Percentiles rank a stretch among this genome's conserved stretches.
These are phyloP conservation scores for Leccinum fibrillosum DNA, from an alignment of 768 basidiomycete species.

Conservation along the genomic window DNA sequence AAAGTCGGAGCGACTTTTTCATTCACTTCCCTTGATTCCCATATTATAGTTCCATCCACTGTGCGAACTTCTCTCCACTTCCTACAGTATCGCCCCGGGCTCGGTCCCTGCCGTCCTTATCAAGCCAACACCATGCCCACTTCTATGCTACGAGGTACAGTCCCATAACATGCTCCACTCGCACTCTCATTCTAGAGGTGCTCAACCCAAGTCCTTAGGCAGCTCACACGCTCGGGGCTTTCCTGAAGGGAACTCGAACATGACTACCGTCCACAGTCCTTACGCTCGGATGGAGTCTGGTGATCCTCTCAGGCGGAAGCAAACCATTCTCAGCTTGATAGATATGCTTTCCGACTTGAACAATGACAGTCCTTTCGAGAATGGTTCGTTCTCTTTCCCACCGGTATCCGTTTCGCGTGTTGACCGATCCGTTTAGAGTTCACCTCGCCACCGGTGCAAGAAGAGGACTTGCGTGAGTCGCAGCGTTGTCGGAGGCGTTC, in stretches of 20 bases:
- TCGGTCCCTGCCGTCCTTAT: constrained; percentile 21
- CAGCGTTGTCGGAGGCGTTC: background rate
- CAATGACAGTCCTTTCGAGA: constrained; percentile 35
- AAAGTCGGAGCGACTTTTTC: constrained; percentile 29
- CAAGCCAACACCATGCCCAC: constrained; percentile 6
- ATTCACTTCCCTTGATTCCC: constrained; percentile 28
- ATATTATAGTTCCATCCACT: constrained; percentile 27
- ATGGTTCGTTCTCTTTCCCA: constrained; percentile 27
- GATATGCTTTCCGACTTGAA: constrained; percentile 45
- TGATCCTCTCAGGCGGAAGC: constrained; percentile 37
- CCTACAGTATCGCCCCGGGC: constrained; percentile 22
- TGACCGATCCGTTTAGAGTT: constrained; percentile 18
- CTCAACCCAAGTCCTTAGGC: constrained; percentile 26
- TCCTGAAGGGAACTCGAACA: constrained; percentile 25
- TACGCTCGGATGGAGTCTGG: constrained; percentile 28
- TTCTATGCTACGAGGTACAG: constrained; percentile 33
- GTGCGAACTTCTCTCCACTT: constrained; percentile 12
- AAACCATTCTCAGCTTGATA: constrained; percentile 45
- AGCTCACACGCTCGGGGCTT: constrained; percentile 23
- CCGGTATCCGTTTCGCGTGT: constrained; percentile 1
- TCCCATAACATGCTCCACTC: constrained; percentile 24
- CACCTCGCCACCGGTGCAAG: constrained; percentile 33
- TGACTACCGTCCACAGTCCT: constrained; percentile 22
- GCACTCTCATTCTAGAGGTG: constrained; percentile 25
- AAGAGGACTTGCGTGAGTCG: constrained; percentile 43